These are phyloP conservation scores for Pharus latifolius DNA, from an alignment of 176 grass and related monocot genomes.

Conservation along the genomic window DNA sequence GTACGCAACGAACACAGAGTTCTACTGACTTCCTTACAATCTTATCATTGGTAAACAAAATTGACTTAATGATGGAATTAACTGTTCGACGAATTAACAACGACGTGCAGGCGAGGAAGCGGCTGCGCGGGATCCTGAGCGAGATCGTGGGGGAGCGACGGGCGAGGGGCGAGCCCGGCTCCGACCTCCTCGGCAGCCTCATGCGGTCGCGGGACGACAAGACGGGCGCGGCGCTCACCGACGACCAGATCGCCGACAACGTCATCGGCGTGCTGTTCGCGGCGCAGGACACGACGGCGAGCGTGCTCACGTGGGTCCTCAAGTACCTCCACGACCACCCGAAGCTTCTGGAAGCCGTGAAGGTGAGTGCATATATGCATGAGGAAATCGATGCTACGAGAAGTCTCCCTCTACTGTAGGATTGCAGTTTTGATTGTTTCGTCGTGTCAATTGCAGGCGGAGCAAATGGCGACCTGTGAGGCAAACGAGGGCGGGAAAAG, in stretches of 20 bases:
- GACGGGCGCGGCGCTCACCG: constrained; percentile 25
- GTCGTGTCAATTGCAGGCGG: constrained; percentile 27
- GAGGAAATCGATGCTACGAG: too few relatives aligned
- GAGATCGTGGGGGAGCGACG: constrained; percentile 14
- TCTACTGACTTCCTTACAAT: too few relatives aligned
- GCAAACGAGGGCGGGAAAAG: constrained; percentile 21
- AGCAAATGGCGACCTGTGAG: constrained; percentile 33
- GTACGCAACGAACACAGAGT: constrained; percentile 18
- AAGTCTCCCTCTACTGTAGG: too few relatives aligned
- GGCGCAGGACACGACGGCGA: constrained; percentile 62
- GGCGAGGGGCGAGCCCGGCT: background rate
- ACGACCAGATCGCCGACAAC: constrained; percentile 57
- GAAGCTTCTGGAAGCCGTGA: constrained; percentile 50
- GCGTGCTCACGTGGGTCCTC: constrained; percentile 59
- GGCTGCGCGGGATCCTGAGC: constrained; percentile 13
- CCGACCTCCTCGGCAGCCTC: constrained; percentile 25
- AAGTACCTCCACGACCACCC: constrained; percentile 49
- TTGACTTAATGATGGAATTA: too few relatives aligned
- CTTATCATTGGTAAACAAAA: too few relatives aligned
- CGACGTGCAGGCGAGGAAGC: constrained; percentile 27
- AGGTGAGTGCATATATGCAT: too few relatives aligned
- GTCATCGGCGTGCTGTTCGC: constrained; percentile 56
- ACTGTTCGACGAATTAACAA: background rate
- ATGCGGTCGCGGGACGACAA: constrained; percentile 25
- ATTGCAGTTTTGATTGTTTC: background rate